A percentile compares a stretch with the other conserved stretches of the same genome.
These are phyloP conservation scores for Begonia fuchsioides DNA, from an alignment of 306 rosid genomes.

Conservation along the genomic window DNA sequence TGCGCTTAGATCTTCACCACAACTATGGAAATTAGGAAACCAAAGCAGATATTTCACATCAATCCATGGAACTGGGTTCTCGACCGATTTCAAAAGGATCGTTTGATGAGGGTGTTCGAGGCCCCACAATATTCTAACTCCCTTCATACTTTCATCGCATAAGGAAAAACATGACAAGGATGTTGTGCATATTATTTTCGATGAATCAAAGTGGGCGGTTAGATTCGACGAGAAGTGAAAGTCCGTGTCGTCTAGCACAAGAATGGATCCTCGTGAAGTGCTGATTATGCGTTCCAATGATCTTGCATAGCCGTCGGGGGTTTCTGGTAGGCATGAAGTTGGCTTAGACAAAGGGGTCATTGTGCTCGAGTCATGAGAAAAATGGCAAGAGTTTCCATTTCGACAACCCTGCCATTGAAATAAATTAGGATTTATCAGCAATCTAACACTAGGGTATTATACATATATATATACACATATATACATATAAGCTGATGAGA, in stretches of 20 bases:
- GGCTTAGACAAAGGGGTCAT: constrained; percentile 17
- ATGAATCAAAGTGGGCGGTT: constrained; percentile 32
- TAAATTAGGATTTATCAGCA: neutral
- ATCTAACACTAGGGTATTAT: no score
- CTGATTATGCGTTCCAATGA: constrained; percentile 38
- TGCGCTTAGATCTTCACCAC: constrained; percentile 26
- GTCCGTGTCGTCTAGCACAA: constrained; percentile 53
- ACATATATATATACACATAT: no score
- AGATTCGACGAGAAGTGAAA: constrained; percentile 36
- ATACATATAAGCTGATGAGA: no score
- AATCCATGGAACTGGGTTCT: constrained; percentile 46
- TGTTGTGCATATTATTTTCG: constrained; percentile 55
- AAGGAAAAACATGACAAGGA: constrained; percentile 29
- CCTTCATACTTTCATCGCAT: constrained; percentile 27
- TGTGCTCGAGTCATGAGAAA: constrained; percentile 38
- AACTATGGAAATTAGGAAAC: constrained; percentile 51
- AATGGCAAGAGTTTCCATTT: constrained; percentile 53
- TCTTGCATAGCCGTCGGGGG: constrained; percentile 17
- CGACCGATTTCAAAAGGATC: constrained; percentile 40
- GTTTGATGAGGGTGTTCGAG: constrained; percentile 50
- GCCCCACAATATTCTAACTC: constrained; percentile 52
- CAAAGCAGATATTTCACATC: constrained; percentile 48
- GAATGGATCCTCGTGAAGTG: constrained; percentile 31
- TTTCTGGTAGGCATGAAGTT: constrained; percentile 40
- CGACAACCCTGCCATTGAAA: constrained; percentile 57